A percentile compares a stretch with the other conserved stretches of the same genome.
Evolutionary conservation across 176 grass and related monocot species (phyloP).

Genomic region (Rhynchospora tenuis): DNA sequence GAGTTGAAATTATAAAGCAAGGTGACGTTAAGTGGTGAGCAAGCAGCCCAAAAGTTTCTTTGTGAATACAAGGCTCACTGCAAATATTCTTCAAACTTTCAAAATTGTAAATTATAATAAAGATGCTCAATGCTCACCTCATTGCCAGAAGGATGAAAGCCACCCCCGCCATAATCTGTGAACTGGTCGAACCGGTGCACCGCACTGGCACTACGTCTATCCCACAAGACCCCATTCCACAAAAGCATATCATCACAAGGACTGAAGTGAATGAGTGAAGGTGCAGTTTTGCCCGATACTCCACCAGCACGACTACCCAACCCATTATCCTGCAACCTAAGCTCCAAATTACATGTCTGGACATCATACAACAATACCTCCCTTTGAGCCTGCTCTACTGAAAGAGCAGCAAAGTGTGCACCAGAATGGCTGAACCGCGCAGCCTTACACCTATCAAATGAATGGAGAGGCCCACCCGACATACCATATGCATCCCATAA

Average conservation of each 20-base stretch:
- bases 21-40: neutral
- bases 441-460: slow-evolving; percentile 82
- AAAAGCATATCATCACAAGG: slow-evolving; percentile 74
- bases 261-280: slow-evolving; percentile 93
- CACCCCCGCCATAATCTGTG: slow-evolving; percentile 90
- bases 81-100: neutral
- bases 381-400: slow-evolving; percentile 34
- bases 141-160: slow-evolving; percentile 95
- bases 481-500: slow-evolving; percentile 69
- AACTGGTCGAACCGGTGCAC: slow-evolving; percentile 93
- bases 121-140: slow-evolving; percentile 41
- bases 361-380: slow-evolving; percentile 85
- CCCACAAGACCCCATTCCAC: slow-evolving; percentile 95
- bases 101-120: neutral
- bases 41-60: neutral
- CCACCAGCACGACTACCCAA: slow-evolving; percentile 35
- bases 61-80: neutral
- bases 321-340: slow-evolving; percentile 53
- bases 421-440: slow-evolving; percentile 82
- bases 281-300: slow-evolving; percentile 27
- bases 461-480: slow-evolving; percentile 60
- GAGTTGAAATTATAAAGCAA: neutral
- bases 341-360: slow-evolving; percentile 50
- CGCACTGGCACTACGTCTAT: slow-evolving; percentile 44
- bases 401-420: slow-evolving; percentile 63